Base-by-base conservation (phyloP, 331 rosid genomes). In the Acacia pycnantha region DNA sequence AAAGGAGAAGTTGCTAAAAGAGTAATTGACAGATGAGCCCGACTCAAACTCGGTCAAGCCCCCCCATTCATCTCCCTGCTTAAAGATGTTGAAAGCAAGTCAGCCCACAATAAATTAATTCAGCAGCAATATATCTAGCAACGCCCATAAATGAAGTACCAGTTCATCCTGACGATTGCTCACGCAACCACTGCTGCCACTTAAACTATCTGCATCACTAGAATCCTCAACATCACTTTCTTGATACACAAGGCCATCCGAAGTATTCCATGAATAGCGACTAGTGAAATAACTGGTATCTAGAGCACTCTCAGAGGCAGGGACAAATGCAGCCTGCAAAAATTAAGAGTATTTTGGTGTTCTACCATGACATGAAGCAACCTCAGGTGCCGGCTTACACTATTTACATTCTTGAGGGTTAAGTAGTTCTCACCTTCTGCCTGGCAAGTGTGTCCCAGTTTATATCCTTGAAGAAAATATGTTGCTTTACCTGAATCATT, bases 381-480 rank as follows among this genome's bases (percentile, higher is more conserved):
- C 29, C 74, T 76, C 69, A 77, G 33, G 62, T n/a, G 31, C 27
- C 8, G 6, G 69, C 75, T 53, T 43, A 74, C 43, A 77, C 33
- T 48, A 73, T 73, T 56, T 72, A 21, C 68, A 51, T 29, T 43
- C 33, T 46, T 71, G 37, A 77, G 85, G 15, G 43, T 24, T 9
- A 43, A 43, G 12, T 43, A 43, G 40, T 37, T 66, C 85, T 21
- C 77, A 95, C 99, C 94, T 96, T 96, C 89, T 96, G 99, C 82
- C 98, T 85, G 80, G 99, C 98, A 82, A 96, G 97, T 12, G 99
- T 96, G 81, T 93, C 99, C 99, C 99, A 96, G 89, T 92, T 96
- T 77, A 93, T 89, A 84, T 96, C 94, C 90, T 96, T 96, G 85
- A 93, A 96, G 92, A 93, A 96, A 58, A 83, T 88, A 85, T 96